Evolutionary conservation across 768 basidiomycete species (phyloP).

Genomic region (Boletus rex-veris): DNA sequence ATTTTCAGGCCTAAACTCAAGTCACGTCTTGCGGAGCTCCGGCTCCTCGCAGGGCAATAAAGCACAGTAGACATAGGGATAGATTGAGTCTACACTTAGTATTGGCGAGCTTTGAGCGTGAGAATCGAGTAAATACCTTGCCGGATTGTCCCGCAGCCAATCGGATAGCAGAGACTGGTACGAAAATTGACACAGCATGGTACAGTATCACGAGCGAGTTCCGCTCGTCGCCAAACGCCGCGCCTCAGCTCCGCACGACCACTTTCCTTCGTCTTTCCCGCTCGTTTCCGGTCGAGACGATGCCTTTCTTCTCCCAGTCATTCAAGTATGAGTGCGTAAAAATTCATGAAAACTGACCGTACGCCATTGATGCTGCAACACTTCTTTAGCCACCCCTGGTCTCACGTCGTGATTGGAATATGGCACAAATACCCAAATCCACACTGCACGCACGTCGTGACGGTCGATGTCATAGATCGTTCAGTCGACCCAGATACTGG

Average conservation of each 20-base stretch:
- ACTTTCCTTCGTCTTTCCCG: constrained; percentile 16
- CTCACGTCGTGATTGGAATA: constrained; percentile 88
- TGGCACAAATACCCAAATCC: constrained; percentile 97
- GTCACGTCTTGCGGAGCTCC: constrained; percentile 67
- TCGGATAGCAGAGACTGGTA: constrained; percentile 22
- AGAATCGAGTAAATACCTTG: constrained; percentile 2
- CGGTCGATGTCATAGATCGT: constrained; percentile 84
- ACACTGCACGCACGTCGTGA: constrained; percentile 83
- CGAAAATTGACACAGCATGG: constrained; percentile 11
- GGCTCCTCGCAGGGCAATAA: constrained; percentile 25
- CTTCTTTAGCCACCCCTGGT: constrained; percentile 73
- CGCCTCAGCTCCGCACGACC: constrained; percentile 21
- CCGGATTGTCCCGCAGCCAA: constrained; percentile 26
- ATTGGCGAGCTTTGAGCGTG: neutral
- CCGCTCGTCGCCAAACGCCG: constrained; percentile 11
- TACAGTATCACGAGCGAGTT: neutral
- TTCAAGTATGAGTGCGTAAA: constrained; percentile 76
- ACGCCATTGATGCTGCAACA: constrained; percentile 7
- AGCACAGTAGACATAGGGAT: neutral
- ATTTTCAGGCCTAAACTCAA: constrained; percentile 72
- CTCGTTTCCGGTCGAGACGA: constrained; percentile 34
- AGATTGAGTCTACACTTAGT: too few relatives aligned
- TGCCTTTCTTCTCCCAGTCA: constrained; percentile 87
- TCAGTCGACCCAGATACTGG: constrained; percentile 80
- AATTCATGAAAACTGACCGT: neutral